Evolutionary conservation across 2,329 filamentous ascomycete genomes (phyloP), one percentile per base, ranked within the genome.

Genomic region (Apiospora pterosperma): DNA sequence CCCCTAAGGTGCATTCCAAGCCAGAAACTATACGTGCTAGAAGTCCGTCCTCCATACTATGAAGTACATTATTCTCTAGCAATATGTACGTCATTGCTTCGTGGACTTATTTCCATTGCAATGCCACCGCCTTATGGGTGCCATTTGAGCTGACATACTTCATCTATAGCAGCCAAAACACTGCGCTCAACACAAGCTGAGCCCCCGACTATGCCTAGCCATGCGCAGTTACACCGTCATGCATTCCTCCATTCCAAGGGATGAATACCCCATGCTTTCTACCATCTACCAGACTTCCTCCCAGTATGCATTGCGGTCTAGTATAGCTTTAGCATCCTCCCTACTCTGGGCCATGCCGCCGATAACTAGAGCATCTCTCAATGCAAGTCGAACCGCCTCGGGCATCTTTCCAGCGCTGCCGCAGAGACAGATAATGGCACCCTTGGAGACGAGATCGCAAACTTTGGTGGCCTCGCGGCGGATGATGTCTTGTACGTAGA

Each of bases 381-480:
- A 76, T 2, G 85, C 85, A 19, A 73, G 75, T 62, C 83, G 82
- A 48, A 86, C 86, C 2, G 84, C 81, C 58, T 81, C 77, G 0
- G 86, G 85, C 86, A 88, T 88, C 70, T 81, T 83, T 1, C 84
- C 83, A 36, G 84, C 82, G 63, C 84, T 86, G 8, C 86, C 86
- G 62, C 85, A 88, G 5, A 88, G 75, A 63, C 79, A 80, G 55
- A 88, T 81, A 14, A 84, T 80, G 36, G 83, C 81, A 3, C 76
- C 70, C 25, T 74, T 70, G 0, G 72, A 63, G 36, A 87, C 76
- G 2, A 81, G 65, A 4, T 69, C 63, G 62, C 76, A 79, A 12
- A 84, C 71, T 5, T 73, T 63, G 1, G 60, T 36, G 1, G 79
- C 78, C 48, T 85, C 73, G 36, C 79, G 76, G 12, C 81, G 80